Percentiles rank a stretch among this genome's conserved stretches.
Conservation (phyloP, 2,329 filamentous ascomycete species). For the Westerdykella ornata region DNA sequence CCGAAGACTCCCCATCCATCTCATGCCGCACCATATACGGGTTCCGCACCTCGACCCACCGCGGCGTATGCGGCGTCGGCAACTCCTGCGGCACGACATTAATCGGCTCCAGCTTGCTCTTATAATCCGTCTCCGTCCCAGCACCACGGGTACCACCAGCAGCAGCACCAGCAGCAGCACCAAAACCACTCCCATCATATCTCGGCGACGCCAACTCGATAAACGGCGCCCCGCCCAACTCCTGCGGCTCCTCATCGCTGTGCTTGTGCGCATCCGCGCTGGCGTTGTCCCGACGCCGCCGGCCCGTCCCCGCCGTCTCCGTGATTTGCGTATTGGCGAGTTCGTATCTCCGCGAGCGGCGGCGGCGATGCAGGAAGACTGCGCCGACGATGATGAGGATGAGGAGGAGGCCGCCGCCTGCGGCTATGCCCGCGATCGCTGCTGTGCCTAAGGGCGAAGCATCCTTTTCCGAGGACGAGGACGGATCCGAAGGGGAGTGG, state of each 20-base stretch:
- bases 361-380: slow-evolving; percentile 19
- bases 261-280: background rate
- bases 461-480: background rate
- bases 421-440: slow-evolving; percentile 30
- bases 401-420: slow-evolving; percentile 16
- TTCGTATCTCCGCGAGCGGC: slow-evolving; percentile 15
- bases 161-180: no score
- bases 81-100: slow-evolving; percentile 21
- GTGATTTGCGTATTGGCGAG: slow-evolving; percentile 17
- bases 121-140: slow-evolving; percentile 3
- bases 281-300: background rate
- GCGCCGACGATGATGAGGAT: slow-evolving; percentile 15
- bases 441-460: slow-evolving; percentile 15
- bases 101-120: slow-evolving; percentile 18
- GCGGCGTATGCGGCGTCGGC: slow-evolving; percentile 14
- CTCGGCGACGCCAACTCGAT: slow-evolving; percentile 16
- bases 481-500: slow-evolving; percentile 4
- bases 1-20: slow-evolving; percentile 13
- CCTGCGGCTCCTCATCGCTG: slow-evolving; percentile 11
- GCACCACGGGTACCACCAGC: no score
- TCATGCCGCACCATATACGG: slow-evolving; percentile 11
- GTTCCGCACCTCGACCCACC: slow-evolving; percentile 20
- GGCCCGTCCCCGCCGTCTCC: slow-evolving; percentile 3
- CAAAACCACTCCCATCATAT: no score
- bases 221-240: slow-evolving; percentile 21